Percentiles rank a stretch among this genome's conserved stretches.
These are phyloP conservation scores for Pleurotus giganteus DNA, from an alignment of 768 basidiomycete genomes.

Conservation along the genomic window DNA sequence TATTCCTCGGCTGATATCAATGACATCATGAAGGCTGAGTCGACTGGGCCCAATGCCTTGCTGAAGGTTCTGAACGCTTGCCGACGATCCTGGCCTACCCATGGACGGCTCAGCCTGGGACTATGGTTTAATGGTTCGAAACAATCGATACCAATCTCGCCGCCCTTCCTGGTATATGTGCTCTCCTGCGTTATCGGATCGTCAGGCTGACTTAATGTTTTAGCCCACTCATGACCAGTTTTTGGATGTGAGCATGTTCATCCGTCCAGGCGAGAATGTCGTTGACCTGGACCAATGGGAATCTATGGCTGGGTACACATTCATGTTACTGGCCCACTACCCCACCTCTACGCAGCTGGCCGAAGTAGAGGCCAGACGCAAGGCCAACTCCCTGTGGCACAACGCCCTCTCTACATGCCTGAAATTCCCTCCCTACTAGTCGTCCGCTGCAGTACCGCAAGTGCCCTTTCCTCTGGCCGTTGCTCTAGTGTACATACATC, in stretches of 20 bases:
- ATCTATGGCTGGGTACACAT: neutral
- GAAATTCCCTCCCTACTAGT: too few relatives aligned
- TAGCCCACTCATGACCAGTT: constrained; percentile 6
- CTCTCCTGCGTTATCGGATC: neutral
- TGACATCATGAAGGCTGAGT: neutral
- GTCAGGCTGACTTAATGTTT: neutral
- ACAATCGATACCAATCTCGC: neutral
- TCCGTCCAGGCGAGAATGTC: neutral
- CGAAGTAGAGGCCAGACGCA: constrained; percentile 1
- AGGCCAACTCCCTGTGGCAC: neutral
- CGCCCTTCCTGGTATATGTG: constrained; percentile 1
- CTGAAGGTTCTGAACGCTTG: constrained; percentile 1
- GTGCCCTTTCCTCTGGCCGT: too few relatives aligned
- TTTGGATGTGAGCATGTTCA: constrained; percentile 4
- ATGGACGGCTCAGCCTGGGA: neutral
- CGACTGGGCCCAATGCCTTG: neutral
- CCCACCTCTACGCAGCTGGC: constrained; percentile 5
- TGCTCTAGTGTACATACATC: too few relatives aligned
- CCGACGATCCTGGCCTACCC: neutral
- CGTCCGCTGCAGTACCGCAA: constrained; percentile 2
- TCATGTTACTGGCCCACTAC: neutral
- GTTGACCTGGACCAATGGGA: neutral
- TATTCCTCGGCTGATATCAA: neutral
- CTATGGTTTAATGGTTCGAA: neutral
- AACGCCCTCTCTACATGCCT: neutral